phyloP scores from a whole-genome alignment of 2,329 filamentous ascomycete species.

The Colletotrichum aenigma region DNA sequence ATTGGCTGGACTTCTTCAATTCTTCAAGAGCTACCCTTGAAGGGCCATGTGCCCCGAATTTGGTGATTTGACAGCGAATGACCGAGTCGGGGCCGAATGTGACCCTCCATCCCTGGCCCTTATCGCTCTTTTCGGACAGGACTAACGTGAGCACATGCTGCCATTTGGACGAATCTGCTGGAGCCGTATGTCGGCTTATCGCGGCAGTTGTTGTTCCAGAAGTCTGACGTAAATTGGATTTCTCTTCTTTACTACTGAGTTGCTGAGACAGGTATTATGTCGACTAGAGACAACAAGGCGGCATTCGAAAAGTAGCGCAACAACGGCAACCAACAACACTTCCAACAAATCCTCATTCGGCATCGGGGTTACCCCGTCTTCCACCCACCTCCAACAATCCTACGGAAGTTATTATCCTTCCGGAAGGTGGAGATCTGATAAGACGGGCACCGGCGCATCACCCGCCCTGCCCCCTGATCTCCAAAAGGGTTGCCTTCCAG shows the following conservation, averaged over 20 bases:
- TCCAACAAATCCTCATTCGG: neutral
- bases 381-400: neutral
- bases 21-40: neutral
- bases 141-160: conserved; percentile 7
- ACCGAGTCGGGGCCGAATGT: conserved; percentile 13
- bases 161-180: neutral
- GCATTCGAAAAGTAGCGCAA: neutral
- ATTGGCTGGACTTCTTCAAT: neutral
- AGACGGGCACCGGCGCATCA: neutral
- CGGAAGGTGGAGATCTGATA: neutral
- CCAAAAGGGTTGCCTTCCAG: neutral
- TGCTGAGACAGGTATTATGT: neutral
- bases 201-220: neutral
- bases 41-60: conserved; percentile 4
- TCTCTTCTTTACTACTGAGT: neutral
- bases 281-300: neutral
- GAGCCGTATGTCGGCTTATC: neutral
- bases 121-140: neutral
- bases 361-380: neutral
- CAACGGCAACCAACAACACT: neutral
- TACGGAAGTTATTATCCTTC: neutral
- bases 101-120: neutral
- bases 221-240: neutral
- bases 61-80: neutral
- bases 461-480: neutral